phyloP scores from a whole-genome alignment of 1,139 yeast species.

The Candida gigantensis region DNA sequence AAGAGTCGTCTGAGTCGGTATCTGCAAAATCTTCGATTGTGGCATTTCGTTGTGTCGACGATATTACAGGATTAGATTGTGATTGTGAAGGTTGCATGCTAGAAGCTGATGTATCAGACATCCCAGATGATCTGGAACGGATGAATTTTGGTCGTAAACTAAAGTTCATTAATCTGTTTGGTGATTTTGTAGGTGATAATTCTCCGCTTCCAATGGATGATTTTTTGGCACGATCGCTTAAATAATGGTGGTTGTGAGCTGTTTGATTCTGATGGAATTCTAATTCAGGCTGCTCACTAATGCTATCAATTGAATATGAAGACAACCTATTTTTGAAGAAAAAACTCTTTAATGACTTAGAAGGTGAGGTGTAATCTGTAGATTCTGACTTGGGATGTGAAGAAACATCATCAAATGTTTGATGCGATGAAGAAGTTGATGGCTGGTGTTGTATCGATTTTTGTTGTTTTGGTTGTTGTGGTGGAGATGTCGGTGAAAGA shows the following conservation, averaged over 20 bases:
- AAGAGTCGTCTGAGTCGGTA: conserved; percentile 27
- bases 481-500: too few relatives aligned
- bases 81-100: conserved; percentile 3
- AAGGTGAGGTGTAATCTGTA: conserved; percentile 25
- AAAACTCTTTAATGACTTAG: conserved; percentile 26
- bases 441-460: conserved; percentile 3
- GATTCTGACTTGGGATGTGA: conserved; percentile 9
- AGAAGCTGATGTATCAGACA: conserved; percentile 9
- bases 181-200: conserved; percentile 16
- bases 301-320: conserved; percentile 29
- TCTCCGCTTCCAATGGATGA: conserved; percentile 5
- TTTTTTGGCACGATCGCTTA: conserved; percentile 9
- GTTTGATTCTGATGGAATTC: conserved; percentile 6
- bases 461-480: not conserved
- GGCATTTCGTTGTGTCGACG: conserved; percentile 16
- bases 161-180: conserved; percentile 11
- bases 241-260: not conserved
- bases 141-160: conserved; percentile 25
- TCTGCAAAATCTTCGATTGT: conserved; percentile 45
- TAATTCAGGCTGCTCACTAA: conserved; percentile 27
- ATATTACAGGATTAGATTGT: not conserved
- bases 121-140: conserved; percentile 23
- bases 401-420: conserved; percentile 7
- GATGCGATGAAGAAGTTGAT: conserved; percentile 11
- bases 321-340: conserved; percentile 29